phyloP scores from a whole-genome alignment of 495 filamentous ascomycete genomes.

The Penicillium simplicissimum region DNA sequence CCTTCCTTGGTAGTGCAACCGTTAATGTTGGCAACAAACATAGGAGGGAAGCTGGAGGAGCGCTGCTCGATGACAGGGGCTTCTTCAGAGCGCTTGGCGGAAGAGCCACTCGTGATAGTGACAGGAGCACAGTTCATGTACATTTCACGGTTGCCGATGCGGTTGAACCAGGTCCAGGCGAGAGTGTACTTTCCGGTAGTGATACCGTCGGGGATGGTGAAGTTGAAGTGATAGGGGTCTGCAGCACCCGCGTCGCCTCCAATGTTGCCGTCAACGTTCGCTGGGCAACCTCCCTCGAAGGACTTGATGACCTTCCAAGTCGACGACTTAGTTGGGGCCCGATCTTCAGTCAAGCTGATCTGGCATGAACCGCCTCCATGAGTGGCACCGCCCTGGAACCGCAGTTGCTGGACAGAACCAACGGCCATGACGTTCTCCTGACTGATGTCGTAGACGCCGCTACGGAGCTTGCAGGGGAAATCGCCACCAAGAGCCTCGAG shows the following conservation, averaged over 20 bases:
- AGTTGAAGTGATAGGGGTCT: slow-evolving; percentile 40
- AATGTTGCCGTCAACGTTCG: slow-evolving; percentile 48
- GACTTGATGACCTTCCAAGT: slow-evolving; percentile 81
- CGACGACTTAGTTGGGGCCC: slow-evolving; percentile 50
- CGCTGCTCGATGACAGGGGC: slow-evolving; percentile 33
- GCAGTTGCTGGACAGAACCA: slow-evolving; percentile 31
- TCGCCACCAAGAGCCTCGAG: slow-evolving; percentile 59
- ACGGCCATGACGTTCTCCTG: slow-evolving; percentile 34
- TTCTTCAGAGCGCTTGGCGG: slow-evolving; percentile 40
- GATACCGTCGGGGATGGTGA: slow-evolving; percentile 47
- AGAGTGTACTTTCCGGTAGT: slow-evolving; percentile 61
- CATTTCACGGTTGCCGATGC: slow-evolving; percentile 83
- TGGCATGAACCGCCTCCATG: slow-evolving; percentile 93
- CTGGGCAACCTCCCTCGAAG: slow-evolving; percentile 76
- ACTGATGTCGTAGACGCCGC: slow-evolving; percentile 24
- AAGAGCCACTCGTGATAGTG: slow-evolving; percentile 56
- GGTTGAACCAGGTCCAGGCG: slow-evolving; percentile 93
- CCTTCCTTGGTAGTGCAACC: slow-evolving; percentile 60
- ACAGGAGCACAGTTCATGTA: slow-evolving; percentile 92
- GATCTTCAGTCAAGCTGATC: slow-evolving; percentile 76
- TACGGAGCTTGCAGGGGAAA: slow-evolving; percentile 75
- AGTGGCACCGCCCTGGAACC: slow-evolving; percentile 54
- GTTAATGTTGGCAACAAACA: slow-evolving; percentile 78
- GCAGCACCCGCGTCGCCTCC: slow-evolving; percentile 16
- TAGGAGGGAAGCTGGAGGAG: slow-evolving; percentile 60